A percentile compares a stretch with the other conserved stretches of the same genome.
phyloP scores from a whole-genome alignment of 1,284 basidiomycete species.

The Inonotus hispidus region DNA sequence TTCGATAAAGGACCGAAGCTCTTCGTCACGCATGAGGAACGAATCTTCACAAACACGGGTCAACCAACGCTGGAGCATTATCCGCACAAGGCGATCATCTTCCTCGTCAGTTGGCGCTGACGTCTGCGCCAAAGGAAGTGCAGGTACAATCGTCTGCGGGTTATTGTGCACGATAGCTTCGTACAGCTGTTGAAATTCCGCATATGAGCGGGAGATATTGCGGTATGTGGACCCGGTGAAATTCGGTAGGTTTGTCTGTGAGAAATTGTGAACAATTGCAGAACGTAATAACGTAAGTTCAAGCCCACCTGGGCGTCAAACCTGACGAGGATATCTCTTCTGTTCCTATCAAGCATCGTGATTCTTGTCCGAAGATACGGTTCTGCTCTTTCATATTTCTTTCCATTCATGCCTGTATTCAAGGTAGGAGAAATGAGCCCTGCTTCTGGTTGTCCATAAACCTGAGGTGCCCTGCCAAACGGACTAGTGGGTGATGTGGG shows the following conservation, averaged over 20 bases:
- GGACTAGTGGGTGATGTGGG: constrained; percentile 30
- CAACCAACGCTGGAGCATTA: constrained; percentile 91
- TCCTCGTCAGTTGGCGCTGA: constrained; percentile 95
- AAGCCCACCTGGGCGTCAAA: constrained; percentile 81
- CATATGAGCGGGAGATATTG: constrained; percentile 86
- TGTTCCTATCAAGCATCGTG: constrained; percentile 85
- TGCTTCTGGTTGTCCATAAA: constrained; percentile 76
- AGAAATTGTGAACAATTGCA: not conserved
- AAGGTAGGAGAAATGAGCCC: constrained; percentile 72
- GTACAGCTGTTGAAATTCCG: constrained; percentile 89
- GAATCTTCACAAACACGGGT: constrained; percentile 85
- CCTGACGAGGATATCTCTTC: constrained; percentile 85
- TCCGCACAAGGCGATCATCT: constrained; percentile 88
- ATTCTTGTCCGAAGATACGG: constrained; percentile 85
- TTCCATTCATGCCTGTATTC: constrained; percentile 58
- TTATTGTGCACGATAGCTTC: constrained; percentile 79
- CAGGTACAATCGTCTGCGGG: constrained; percentile 89
- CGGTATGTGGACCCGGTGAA: constrained; percentile 86
- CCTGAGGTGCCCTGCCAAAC: constrained; percentile 74
- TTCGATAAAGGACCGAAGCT: constrained; percentile 88
- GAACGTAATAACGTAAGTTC: not conserved
- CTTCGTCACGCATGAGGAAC: constrained; percentile 82
- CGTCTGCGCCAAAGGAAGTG: constrained; percentile 85
- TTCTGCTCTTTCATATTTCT: constrained; percentile 64
- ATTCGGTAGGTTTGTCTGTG: constrained; percentile 86